phyloP scores from a whole-genome alignment of 2,329 filamentous ascomycete species.

The Endoconidiophora polonica region DNA sequence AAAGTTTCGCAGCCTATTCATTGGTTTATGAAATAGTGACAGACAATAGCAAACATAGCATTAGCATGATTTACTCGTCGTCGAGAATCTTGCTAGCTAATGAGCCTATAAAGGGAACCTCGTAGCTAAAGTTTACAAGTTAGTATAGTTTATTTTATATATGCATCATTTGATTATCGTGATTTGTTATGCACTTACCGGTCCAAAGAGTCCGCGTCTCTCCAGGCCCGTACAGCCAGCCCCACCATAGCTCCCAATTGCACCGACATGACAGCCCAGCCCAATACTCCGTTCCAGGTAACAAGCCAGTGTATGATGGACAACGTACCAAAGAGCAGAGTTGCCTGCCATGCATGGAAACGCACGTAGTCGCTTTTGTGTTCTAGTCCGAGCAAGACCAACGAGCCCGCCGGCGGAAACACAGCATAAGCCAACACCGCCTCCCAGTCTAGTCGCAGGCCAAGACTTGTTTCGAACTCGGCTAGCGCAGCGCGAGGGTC shows the following conservation, averaged over 20 bases:
- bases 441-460: conserved; percentile 74
- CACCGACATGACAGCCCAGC: conserved; percentile 62
- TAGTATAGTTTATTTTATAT: conserved; percentile 3
- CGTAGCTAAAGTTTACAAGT: conserved; percentile 41
- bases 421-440: conserved; percentile 77
- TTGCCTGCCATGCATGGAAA: conserved; percentile 94
- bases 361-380: conserved; percentile 94
- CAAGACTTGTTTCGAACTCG: conserved; percentile 82
- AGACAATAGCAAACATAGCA: background rate
- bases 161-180: background rate
- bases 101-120: conserved; percentile 72
- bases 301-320: conserved; percentile 73
- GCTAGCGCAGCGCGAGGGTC: conserved; percentile 41
- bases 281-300: conserved; percentile 67
- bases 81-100: conserved; percentile 82
- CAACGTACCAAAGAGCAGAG: conserved; percentile 58
- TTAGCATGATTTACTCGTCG: conserved; percentile 39
- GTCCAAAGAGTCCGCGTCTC: conserved; percentile 55
- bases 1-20: too few relatives aligned
- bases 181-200: conserved; percentile 26
- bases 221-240: conserved; percentile 63
- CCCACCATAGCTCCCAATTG: conserved; percentile 65
- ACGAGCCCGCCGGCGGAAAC: conserved; percentile 70
- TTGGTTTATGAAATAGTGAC: background rate
- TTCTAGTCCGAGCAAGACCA: conserved; percentile 71